A percentile compares a stretch with the other conserved stretches of the same genome.
Evolutionary conservation across 2,329 filamentous ascomycete genomes (phyloP).

Genomic region (Bipolaris cookei): DNA sequence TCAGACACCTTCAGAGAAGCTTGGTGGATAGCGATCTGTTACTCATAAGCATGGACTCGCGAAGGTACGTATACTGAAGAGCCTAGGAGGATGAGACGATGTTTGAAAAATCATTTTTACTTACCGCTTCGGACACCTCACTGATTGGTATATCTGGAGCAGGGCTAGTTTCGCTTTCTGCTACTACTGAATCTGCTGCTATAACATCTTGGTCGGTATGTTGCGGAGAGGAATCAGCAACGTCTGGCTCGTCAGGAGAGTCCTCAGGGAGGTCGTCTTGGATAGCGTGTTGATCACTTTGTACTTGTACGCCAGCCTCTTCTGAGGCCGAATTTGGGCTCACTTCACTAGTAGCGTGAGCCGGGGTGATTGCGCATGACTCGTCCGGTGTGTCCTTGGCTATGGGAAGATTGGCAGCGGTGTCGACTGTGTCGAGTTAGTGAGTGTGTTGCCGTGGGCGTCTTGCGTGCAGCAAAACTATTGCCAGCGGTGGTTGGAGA

Average conservation of each 20-base stretch:
- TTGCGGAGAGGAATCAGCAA: constrained; percentile 6
- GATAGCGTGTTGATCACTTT: constrained; percentile 7
- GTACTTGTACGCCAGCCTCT: constrained; percentile 14
- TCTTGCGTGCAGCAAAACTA: background rate
- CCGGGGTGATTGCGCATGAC: constrained; percentile 13
- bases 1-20: constrained; percentile 2
- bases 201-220: constrained; percentile 8
- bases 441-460: background rate
- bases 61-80: background rate
- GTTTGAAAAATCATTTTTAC: constrained; percentile 4
- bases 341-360: constrained; percentile 14
- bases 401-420: background rate
- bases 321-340: constrained; percentile 14
- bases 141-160: constrained; percentile 13
- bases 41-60: constrained; percentile 2
- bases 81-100: background rate
- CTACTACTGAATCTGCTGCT: constrained; percentile 5
- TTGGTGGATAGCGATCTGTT: constrained; percentile 1
- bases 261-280: constrained; percentile 6
- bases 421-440: constrained; percentile 20
- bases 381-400: constrained; percentile 4
- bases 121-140: constrained; percentile 10
- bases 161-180: constrained; percentile 10
- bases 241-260: background rate
- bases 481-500: constrained; percentile 7